Conservation (phyloP, 768 basidiomycete genomes). For the Phlebiopsis gigantea region DNA sequence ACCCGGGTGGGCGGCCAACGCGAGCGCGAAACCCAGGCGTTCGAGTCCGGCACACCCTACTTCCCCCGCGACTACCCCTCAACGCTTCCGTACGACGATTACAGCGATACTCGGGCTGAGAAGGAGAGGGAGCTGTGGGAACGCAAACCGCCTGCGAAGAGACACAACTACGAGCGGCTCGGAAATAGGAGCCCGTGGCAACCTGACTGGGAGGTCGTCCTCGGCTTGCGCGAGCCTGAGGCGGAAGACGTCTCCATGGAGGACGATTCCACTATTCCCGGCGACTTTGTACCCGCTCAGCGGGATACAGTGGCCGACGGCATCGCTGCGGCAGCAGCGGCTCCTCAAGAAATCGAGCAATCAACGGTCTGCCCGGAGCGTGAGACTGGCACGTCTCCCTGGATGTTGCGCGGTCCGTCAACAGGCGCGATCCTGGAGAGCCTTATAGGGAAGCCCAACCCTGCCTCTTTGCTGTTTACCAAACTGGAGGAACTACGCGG, state of each 20-base stretch:
- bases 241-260: conserved; percentile 8
- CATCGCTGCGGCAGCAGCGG: background rate
- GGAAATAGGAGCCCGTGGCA: conserved; percentile 68
- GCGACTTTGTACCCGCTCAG: conserved; percentile 53
- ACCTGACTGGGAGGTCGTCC: conserved; percentile 69
- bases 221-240: conserved; percentile 37
- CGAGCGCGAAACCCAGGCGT: conserved; percentile 74
- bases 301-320: conserved; percentile 31
- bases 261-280: conserved; percentile 7
- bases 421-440: conserved; percentile 40
- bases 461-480: conserved; percentile 39
- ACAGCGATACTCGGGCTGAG: conserved; percentile 41
- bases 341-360: background rate
- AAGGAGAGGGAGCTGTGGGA: conserved; percentile 65
- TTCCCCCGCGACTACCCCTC: conserved; percentile 83
- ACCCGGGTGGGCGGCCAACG: conserved; percentile 83
- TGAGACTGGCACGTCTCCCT: conserved; percentile 31
- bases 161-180: conserved; percentile 62
- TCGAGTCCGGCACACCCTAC: conserved; percentile 68
- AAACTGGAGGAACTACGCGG: conserved; percentile 56
- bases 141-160: conserved; percentile 83
- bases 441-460: conserved; percentile 33
- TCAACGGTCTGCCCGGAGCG: conserved; percentile 9
- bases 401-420: conserved; percentile 65
- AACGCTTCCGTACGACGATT: conserved; percentile 46